phyloP scores from a whole-genome alignment of 1,139 yeast genomes.

The Suhomyces choctaworum region DNA sequence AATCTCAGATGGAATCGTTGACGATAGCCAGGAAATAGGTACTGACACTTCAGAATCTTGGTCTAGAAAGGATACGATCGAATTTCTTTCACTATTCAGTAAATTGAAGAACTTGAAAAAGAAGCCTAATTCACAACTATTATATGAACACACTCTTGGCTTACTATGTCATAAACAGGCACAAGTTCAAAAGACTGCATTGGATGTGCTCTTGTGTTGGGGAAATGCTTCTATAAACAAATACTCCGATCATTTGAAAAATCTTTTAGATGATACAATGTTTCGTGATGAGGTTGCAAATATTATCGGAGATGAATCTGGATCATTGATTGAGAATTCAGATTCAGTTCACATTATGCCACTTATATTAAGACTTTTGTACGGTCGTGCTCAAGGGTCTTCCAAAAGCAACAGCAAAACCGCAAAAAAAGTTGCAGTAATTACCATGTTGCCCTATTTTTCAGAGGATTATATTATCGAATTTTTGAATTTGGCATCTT shows the following conservation, averaged over 20 bases:
- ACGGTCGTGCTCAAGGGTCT: slow-evolving; percentile 77
- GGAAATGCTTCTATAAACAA: slow-evolving; percentile 58
- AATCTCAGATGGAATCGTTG: slow-evolving; percentile 26
- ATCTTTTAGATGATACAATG: slow-evolving; percentile 76
- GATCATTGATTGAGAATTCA: slow-evolving; percentile 54
- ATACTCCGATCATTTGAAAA: slow-evolving; percentile 71
- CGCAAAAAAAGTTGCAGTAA: slow-evolving; percentile 75
- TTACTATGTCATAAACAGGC: slow-evolving; percentile 63
- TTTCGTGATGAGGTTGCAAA: slow-evolving; percentile 83
- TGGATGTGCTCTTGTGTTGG: slow-evolving; percentile 70
- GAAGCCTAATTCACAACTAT: slow-evolving; percentile 50
- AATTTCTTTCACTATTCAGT: slow-evolving; percentile 61
- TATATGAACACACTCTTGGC: slow-evolving; percentile 54
- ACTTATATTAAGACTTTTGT: slow-evolving; percentile 71
- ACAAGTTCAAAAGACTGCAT: slow-evolving; percentile 69
- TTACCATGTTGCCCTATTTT: slow-evolving; percentile 67
- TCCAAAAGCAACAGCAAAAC: slow-evolving; percentile 64
- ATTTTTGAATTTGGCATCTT: slow-evolving; percentile 65
- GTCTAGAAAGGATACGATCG: slow-evolving; percentile 62
- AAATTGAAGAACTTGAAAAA: slow-evolving; percentile 65
- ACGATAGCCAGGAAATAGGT: slow-evolving; percentile 21
- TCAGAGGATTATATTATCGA: slow-evolving; percentile 52
- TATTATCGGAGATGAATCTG: slow-evolving; percentile 55
- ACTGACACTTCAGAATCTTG: slow-evolving; percentile 29
- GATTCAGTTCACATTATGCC: slow-evolving; percentile 69